Base-by-base conservation (phyloP, 2,329 filamentous ascomycete genomes). In the Apiospora arundinis region DNA sequence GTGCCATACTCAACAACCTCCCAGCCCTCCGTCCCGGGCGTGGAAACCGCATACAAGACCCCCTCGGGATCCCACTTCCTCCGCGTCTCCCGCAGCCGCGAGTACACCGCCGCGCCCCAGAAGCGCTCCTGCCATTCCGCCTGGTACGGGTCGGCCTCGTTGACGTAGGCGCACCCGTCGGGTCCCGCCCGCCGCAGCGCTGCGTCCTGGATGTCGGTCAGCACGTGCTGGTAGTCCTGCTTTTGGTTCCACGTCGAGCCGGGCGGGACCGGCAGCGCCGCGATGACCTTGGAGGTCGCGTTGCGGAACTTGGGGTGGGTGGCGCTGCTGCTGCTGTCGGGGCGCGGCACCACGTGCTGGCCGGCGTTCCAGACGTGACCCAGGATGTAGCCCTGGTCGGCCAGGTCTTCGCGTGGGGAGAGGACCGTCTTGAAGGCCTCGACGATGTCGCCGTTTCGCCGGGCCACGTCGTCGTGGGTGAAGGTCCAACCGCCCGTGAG, bases 91-190 rank as follows among this genome's bases (percentile, higher is more conserved):
- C 76, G 68, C 37, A 81, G 69, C 14, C 72, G 70, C 1, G 73
- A 70, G 49, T 81, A 81, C 12, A 25, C 11, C n/a, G 72, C 73
- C 8, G 70, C 40, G 3, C 79, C 79, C 70, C 75, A 81, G 71
- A 81, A 79, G 48, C 75, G 72, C 12, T 74, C 63, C 72, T 79
- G 76, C 76, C 76, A 81, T 46, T 79, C 67, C 1, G 74, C 70
- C 49, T 81, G 78, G 40, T 78, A 79, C 2, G 78, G 75, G 63
- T 83, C 79, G 6, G 80, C 79, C 79, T 86, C 85, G 73, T 85
- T 87, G 71, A 86, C 75, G 74, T 87, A 87, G 8, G 82, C 80
- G 28, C 82, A 81, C 1, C 82, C 82, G 37, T 79, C 78, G 63
- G 78, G 82, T 60, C 77, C 82, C 28, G 77, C 84, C 8, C 80